Base-by-base conservation (phyloP, 164 flowering plant species). In the Liquidambar formosana region DNA sequence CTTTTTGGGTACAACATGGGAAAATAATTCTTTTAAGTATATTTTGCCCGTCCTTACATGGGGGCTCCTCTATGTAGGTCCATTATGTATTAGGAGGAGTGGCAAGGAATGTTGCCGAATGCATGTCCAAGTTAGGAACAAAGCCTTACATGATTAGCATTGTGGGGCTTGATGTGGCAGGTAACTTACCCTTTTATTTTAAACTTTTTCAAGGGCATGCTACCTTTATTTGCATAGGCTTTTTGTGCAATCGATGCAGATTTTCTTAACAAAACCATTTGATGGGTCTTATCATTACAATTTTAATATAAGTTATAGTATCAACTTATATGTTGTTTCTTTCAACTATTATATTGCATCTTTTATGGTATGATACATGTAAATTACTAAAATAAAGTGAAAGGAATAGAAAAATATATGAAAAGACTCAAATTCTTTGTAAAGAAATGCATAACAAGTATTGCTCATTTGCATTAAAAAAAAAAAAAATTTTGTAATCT, bases 31-130 rank as follows among this genome's bases (percentile, higher is more conserved):
- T 27, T 11, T 65, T 23, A 65, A 33, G 54, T 2, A 26, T 10
- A 3, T 18, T 23, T 41, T 61, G 12, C 1, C 13, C 11, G 18
- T 38, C 22, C 53, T 72, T 52, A 60, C 27, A 10, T 15, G 21
- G 61, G 44, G 43, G 12, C 25, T 27, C 23, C 60, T 62, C 25
- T 67, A 5, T 65, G 75, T 79, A 95, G 99, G 86, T 95, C 44
- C 62, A 73, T 22, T 91, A 80, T 76, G 73, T 74, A 27, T 68
- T 63, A 56, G 97, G 99, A n/a, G 99, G 99, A 62, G 99, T 95
- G 8, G 99, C 96, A 63, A 87, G 99, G 78, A 95, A 95, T 82
- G 71, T 93, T 81, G 97, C 96, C 6, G 99, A 95, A 74, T 89
- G 97, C 79, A 81, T 95, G 86, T 84, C 85, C n/a, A 95, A 93